Evolutionary conservation across 2,329 filamentous ascomycete species (phyloP), one percentile per base, ranked within the genome.

Genomic region (Geoglossum cookeanum): DNA sequence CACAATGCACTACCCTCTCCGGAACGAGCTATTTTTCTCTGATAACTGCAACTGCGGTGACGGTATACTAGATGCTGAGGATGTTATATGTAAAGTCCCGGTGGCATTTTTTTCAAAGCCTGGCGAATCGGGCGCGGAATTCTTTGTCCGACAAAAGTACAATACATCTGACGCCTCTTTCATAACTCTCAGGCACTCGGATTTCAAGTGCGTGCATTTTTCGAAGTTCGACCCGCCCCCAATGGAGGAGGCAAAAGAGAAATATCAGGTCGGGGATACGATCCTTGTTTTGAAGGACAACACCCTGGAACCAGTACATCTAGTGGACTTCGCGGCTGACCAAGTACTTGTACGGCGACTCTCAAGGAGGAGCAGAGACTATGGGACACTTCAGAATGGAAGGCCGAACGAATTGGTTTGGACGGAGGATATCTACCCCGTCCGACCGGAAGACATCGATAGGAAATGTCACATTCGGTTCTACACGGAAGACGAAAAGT

Each of bases 21-120:
- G 69, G 0, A 85, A 89, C 55, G 87, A 94, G 67, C 68, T 92
- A 0, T 92, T 92, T 60, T 68, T 91, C 0, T 87, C 82, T 0
- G 79, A 88, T 55, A 80, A 89, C 59, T 91, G 87, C 68, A 84
- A 82, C 0, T 92, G 87, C 60, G 66, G 70, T 0, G 72, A 77
- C 17, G 64, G 69, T 0, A 73, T 74, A 32, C 72, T 87, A 2
- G 62, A 71, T 0, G 73, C 75, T 0, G 67, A 75, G 0, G 75
- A 87, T 37, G 71, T 89, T 0, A 63, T 80, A 0, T 74, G 72
- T 0, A 77, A 76, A 1, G 77, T 84, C 45, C 61, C 72, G 0
- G 75, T 90, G 0, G 73, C 78, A 60, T 82, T 79, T 68, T 78
- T 79, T 5, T 74, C 74, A 0, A 66, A 68, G 0, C 76, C 79